Percentiles rank a stretch among this genome's conserved stretches.
These are phyloP conservation scores for Hyphopichia burtonii DNA, from an alignment of 1,139 yeast species.

Conservation along the genomic window DNA sequence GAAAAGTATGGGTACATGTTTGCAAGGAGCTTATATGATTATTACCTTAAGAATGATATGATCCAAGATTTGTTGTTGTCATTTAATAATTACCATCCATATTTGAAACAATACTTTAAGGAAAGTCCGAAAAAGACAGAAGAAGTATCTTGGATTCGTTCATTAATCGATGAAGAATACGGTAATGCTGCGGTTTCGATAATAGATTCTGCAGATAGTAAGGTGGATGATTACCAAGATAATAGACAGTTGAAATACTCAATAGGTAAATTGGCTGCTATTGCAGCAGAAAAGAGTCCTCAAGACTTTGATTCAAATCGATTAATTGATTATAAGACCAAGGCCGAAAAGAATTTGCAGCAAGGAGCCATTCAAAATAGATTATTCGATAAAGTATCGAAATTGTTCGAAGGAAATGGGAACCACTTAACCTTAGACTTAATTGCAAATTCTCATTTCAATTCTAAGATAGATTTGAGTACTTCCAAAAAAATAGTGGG, in stretches of 20 bases:
- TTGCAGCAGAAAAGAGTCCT: constrained; percentile 24
- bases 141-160: constrained; percentile 72
- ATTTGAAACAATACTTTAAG: constrained; percentile 52
- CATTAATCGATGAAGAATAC: constrained; percentile 53
- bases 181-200: constrained; percentile 50
- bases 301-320: constrained; percentile 23
- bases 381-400: constrained; percentile 31
- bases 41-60: constrained; percentile 55
- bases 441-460: constrained; percentile 21
- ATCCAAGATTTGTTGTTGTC: constrained; percentile 54
- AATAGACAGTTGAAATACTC: constrained; percentile 62
- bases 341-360: constrained; percentile 49
- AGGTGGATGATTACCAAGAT: constrained; percentile 40
- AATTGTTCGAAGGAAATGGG: constrained; percentile 20
- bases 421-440: constrained; percentile 17
- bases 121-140: constrained; percentile 49
- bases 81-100: constrained; percentile 53
- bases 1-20: constrained; percentile 65
- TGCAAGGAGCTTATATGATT: constrained; percentile 63
- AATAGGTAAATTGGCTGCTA: constrained; percentile 61
- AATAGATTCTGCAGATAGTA: constrained; percentile 32
- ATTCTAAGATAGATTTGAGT: constrained; percentile 15
- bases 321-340: constrained; percentile 13
- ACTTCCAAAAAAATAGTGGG: constrained; percentile 18
- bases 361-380: constrained; percentile 48